phyloP scores from a whole-genome alignment of 2,329 filamentous ascomycete genomes.

The Neofusicoccum parvum region DNA sequence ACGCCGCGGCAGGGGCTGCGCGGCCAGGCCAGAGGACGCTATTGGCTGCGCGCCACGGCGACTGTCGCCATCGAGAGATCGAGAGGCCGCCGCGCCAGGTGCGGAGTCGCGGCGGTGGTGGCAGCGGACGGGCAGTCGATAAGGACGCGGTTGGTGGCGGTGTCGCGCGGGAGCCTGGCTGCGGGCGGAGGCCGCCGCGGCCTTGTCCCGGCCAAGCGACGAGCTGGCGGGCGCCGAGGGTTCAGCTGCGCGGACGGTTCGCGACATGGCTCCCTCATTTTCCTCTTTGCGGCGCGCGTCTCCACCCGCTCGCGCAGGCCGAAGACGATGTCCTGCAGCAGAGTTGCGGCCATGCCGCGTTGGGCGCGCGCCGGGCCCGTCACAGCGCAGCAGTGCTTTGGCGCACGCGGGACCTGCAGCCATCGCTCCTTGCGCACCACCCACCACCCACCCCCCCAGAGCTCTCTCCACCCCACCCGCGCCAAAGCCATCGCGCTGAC shows the following conservation, averaged over 20 bases:
- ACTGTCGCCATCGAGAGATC: background rate
- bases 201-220: background rate
- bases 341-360: background rate
- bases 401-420: background rate
- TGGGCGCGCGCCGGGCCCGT: background rate
- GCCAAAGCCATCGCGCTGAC: background rate
- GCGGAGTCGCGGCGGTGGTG: background rate
- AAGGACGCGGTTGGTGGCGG: background rate
- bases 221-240: too few relatives aligned
- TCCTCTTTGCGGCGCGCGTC: too few relatives aligned
- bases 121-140: background rate
- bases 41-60: background rate
- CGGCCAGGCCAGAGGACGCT: background rate
- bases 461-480: too few relatives aligned
- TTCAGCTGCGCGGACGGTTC: too few relatives aligned
- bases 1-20: background rate
- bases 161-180: background rate
- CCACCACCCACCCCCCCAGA: too few relatives aligned
- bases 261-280: too few relatives aligned
- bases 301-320: conserved; percentile 2
- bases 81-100: background rate
- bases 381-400: background rate
- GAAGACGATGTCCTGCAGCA: background rate
- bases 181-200: background rate
- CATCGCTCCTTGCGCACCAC: background rate